phyloP scores from a whole-genome alignment of 192 early-diverging fungal species.

The Backusella morwellensis region DNA sequence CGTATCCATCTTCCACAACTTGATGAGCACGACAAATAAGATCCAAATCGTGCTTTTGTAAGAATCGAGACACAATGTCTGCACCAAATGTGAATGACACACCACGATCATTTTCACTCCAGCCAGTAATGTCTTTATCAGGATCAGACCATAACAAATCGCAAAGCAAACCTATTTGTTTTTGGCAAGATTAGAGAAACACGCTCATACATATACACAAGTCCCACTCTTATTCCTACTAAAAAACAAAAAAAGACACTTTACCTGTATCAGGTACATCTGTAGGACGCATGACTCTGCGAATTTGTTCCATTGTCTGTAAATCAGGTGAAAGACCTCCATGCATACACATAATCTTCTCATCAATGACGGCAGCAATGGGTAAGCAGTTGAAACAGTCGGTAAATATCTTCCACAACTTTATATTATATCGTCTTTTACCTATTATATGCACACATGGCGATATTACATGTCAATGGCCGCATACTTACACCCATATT shows the following conservation, averaged over 20 bases:
- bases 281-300: conserved; percentile 94
- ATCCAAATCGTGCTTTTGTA: conserved; percentile 97
- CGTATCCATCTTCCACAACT: conserved; percentile 98
- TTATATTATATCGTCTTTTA: conserved; percentile 97
- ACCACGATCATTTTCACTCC: conserved; percentile 96
- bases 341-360: conserved; percentile 98
- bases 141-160: conserved; percentile 98
- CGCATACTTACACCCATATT: too few relatives aligned
- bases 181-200: background rate
- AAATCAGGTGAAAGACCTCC: conserved; percentile 96
- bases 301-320: conserved; percentile 97
- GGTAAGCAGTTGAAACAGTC: conserved; percentile 99
- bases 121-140: conserved; percentile 92
- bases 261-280: conserved; percentile 96
- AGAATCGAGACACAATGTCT: conserved; percentile 87
- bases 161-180: conserved; percentile 72
- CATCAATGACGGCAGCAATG: conserved; percentile 95
- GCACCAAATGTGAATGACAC: conserved; percentile 97
- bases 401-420: conserved; percentile 98
- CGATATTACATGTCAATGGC: too few relatives aligned
- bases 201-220: background rate
- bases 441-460: conserved; percentile 40
- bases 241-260: background rate
- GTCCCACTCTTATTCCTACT: background rate
- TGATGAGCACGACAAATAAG: conserved; percentile 98